These are phyloP conservation scores for Penicillium sp. DNA, from an alignment of 2,329 filamentous ascomycete species.

Conservation along the genomic window DNA sequence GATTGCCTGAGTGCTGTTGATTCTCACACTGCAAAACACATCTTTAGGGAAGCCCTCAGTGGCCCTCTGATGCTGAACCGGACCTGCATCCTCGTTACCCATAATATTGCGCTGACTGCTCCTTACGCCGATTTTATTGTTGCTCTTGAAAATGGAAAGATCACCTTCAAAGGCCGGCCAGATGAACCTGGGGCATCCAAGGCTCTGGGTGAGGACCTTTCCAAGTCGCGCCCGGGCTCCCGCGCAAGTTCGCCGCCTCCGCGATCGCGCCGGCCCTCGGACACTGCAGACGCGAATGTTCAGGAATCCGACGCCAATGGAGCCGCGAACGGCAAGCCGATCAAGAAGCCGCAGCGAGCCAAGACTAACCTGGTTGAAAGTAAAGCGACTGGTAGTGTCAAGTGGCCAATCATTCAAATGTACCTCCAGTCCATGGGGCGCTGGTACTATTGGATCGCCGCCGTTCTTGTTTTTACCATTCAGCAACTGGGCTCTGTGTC, in stretches of 20 bases:
- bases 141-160: slow-evolving; percentile 82
- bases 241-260: slow-evolving; percentile 71
- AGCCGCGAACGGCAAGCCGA: slow-evolving; percentile 39
- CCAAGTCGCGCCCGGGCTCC: slow-evolving; percentile 75
- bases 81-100: slow-evolving; percentile 93
- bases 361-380: slow-evolving; percentile 66
- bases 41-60: slow-evolving; percentile 89
- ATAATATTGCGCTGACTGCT: slow-evolving; percentile 88
- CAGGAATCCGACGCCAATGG: slow-evolving; percentile 58
- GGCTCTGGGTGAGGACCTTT: slow-evolving; percentile 82
- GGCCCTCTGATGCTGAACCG: slow-evolving; percentile 86
- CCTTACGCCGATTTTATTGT: slow-evolving; percentile 81
- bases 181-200: slow-evolving; percentile 83
- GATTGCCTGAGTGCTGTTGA: slow-evolving; percentile 97
- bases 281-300: slow-evolving; percentile 60
- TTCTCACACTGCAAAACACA: slow-evolving; percentile 97
- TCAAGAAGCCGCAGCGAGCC: slow-evolving; percentile 51
- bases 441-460: slow-evolving; percentile 91
- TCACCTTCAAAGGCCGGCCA: slow-evolving; percentile 76
- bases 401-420: slow-evolving; percentile 81
- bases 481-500: slow-evolving; percentile 87
- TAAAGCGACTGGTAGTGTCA: slow-evolving; percentile 85
- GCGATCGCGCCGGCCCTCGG: slow-evolving; percentile 78
- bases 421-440: slow-evolving; percentile 92
- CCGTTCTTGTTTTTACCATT: slow-evolving; percentile 73